Percentiles rank a stretch among this genome's conserved stretches.
Evolutionary conservation across 2,329 filamentous ascomycete genomes (phyloP).

Genomic region (Curvularia spicifera): DNA sequence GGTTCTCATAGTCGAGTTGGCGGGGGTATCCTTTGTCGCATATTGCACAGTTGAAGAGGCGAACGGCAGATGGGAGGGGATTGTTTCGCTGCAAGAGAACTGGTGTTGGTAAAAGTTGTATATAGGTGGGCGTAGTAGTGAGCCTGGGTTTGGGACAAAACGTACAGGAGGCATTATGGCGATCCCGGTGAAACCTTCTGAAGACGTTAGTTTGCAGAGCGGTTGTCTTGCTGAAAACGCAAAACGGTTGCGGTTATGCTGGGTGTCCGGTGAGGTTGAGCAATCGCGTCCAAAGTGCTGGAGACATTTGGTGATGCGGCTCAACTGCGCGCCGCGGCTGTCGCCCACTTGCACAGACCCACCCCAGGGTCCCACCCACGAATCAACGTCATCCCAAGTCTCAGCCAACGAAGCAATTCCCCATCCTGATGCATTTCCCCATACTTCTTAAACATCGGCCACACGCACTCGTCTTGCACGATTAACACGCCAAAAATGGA

Average conservation of each 20-base stretch:
- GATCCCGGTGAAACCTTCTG: too few species aligned
- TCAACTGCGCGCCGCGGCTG: slow-evolving; percentile 22
- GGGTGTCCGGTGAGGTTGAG: not conserved
- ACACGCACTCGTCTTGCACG: not conserved
- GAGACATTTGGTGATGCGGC: slow-evolving; percentile 18
- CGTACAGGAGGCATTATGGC: slow-evolving; percentile 29
- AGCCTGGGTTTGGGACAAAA: not conserved
- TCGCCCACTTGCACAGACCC: slow-evolving; percentile 15
- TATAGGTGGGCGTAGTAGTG: slow-evolving; percentile 49
- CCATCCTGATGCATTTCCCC: slow-evolving; percentile 17
- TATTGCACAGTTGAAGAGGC: slow-evolving; percentile 63
- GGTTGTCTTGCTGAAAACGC: not conserved
- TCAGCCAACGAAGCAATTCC: slow-evolving; percentile 31
- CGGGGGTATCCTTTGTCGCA: slow-evolving; percentile 93
- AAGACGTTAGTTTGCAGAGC: not conserved
- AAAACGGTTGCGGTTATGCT: not conserved
- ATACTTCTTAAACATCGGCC: slow-evolving; percentile 12
- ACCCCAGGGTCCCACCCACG: slow-evolving; percentile 16
- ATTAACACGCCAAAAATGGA: slow-evolving; percentile 19
- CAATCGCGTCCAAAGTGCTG: not conserved
- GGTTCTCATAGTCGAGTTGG: slow-evolving; percentile 95
- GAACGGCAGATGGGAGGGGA: slow-evolving; percentile 53
- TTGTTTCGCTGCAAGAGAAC: slow-evolving; percentile 46
- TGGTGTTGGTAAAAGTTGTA: slow-evolving; percentile 10
- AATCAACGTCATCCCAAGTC: slow-evolving; percentile 43